Conservation (phyloP, 495 filamentous ascomycete species). For the Daldinia grandis region DNA sequence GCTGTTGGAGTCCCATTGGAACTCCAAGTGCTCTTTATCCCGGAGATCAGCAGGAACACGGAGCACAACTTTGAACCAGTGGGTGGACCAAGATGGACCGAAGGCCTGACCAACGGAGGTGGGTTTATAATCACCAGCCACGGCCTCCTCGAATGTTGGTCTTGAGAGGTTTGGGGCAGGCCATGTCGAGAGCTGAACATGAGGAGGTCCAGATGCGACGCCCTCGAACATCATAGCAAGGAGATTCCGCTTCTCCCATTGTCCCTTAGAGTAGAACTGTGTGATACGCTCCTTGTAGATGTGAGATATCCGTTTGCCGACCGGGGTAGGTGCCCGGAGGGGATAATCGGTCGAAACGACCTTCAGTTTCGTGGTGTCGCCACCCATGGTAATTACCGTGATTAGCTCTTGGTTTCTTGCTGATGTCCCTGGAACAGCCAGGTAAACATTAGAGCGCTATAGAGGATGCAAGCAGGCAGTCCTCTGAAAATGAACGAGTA, state of each 20-base stretch:
- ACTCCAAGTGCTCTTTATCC: constrained; percentile 80
- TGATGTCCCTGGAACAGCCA: constrained; percentile 7
- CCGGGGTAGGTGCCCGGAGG: constrained; percentile 56
- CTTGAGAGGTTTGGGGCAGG: constrained; percentile 78
- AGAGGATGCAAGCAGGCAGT: not conserved
- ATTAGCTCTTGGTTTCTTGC: not conserved
- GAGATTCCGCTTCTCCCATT: constrained; percentile 83
- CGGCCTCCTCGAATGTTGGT: constrained; percentile 90
- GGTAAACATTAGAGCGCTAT: constrained; percentile 17
- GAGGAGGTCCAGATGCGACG: constrained; percentile 70
- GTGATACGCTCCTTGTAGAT: constrained; percentile 88
- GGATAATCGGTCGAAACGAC: constrained; percentile 55
- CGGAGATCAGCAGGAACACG: constrained; percentile 75
- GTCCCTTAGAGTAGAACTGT: constrained; percentile 80
- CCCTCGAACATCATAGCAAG: constrained; percentile 80
- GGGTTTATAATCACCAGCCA: constrained; percentile 77
- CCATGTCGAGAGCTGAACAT: constrained; percentile 89
- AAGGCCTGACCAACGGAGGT: constrained; percentile 81
- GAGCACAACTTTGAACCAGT: constrained; percentile 90
- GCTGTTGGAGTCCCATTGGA: constrained; percentile 94
- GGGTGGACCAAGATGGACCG: constrained; percentile 97
- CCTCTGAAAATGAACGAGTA: constrained; percentile 2
- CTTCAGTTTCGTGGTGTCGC: constrained; percentile 48
- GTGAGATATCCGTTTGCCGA: constrained; percentile 83
- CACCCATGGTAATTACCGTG: constrained; percentile 47